Evolutionary conservation across 2,329 filamentous ascomycete genomes (phyloP), one percentile per base, ranked within the genome.

Genomic region (Cordyceps militaris): DNA sequence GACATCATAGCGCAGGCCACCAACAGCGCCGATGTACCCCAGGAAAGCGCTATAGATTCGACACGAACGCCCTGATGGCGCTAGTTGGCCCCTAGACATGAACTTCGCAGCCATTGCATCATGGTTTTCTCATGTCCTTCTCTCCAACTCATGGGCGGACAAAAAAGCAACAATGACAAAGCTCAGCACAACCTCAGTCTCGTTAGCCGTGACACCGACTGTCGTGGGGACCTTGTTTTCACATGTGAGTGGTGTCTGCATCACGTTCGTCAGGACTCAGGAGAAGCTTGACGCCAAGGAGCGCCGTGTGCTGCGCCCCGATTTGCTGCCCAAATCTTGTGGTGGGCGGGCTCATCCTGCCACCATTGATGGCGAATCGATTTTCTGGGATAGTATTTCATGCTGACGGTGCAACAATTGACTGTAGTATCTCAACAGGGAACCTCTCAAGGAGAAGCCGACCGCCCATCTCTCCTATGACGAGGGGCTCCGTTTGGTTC

Each of bases 381-480:
- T 26, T 24, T 26, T 52, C 24, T 21, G 36, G 24, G 8, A 28
- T 40, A 32, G 42, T 47, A 26, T 4, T 34, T 10, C 6, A 26
- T 50, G 38, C 46, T 49, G 38, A 56, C 28, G 23, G n/a, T 8
- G 26, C 19, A 26, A 19, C 21, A 14, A 14, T 43, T 23, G 13
- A 13, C 7, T 16, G 9, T 66, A 94, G 88, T 97, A 94, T 72
- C 77, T 96, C 60, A 88, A 96, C 66, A 86, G 89, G 62, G 88
- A 88, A 66, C 81, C 84, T 1, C 79, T 87, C 30, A 84, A 81
- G 61, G 79, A 92, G 63, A 92, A 92, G 62, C 93, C 93, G 0
- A 96, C 90, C 1, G 88, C 89, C 1, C 90, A 96, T 70, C 85
- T 99, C 57, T 92, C 91, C 55, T 99, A 99, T 74, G 89, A 97